A percentile compares a stretch with the other conserved stretches of the same genome.
phyloP scores from a whole-genome alignment of 345 rosid species.

The Camelina sativa region DNA sequence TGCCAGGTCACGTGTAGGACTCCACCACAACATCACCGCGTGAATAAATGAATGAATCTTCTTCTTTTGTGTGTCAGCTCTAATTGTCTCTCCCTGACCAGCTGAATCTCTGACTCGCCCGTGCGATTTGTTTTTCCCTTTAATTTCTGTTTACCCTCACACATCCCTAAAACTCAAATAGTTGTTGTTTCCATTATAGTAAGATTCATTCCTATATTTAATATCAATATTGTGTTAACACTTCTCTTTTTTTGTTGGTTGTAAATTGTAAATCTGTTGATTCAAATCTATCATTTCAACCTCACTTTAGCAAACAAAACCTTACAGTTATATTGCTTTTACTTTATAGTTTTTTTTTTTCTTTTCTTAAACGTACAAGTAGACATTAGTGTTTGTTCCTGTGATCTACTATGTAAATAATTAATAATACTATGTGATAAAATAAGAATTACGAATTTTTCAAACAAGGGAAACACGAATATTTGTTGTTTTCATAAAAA shows the following conservation, averaged over 20 bases:
- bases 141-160: conserved; percentile 25
- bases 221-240: not conserved
- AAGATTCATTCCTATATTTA: not conserved
- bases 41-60: conserved; percentile 25
- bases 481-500: not conserved
- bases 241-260: not conserved
- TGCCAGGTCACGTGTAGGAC: conserved; percentile 46
- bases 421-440: not conserved
- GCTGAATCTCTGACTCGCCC: conserved; percentile 47
- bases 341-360: not conserved
- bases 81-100: conserved; percentile 42
- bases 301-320: conserved; percentile 6
- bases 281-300: not conserved
- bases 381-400: not conserved
- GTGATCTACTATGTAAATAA: not conserved
- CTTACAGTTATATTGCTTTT: not conserved
- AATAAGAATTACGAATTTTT: not conserved
- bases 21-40: conserved; percentile 36
- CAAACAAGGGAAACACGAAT: not conserved
- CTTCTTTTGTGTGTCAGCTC: conserved; percentile 36
- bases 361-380: not conserved
- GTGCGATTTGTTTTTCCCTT: conserved; percentile 38
- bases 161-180: conserved; percentile 31
- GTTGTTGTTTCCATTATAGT: conserved; percentile 2
- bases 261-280: not conserved